Base-by-base conservation (phyloP, 1,284 basidiomycete species). In the Ganoderma multipileum region DNA sequence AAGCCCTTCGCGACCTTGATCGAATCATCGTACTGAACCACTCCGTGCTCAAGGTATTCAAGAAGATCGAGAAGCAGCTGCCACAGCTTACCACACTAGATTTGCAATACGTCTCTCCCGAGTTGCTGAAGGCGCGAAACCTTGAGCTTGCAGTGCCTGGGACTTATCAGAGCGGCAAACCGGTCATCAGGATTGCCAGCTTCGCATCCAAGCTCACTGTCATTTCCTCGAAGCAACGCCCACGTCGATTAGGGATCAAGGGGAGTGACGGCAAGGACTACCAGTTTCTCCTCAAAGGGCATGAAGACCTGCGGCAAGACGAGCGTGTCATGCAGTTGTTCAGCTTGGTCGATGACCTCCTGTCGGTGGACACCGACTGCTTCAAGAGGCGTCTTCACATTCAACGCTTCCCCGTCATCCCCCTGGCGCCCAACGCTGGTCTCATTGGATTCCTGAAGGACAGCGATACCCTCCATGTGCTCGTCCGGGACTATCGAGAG, bases 241-340 rank as follows among this genome's bases (percentile, higher is more conserved):
- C 98, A 1, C 90, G 98, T 67, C 91, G 96, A 47, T 84, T 99
- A 55, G 94, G 91, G 50, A 85, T 99, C 73, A 93, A 91, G 76
- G 98, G 98, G 14, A 94, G 91, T 71, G 97, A 99, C 80, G 97
- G 96, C 20, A 89, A 91, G 75, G 96, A 98, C 75, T 98, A 99
- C 78, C 92, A 96, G 77, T 99, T 97, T 79, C 76, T 90, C 62
- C 86, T 99, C 70, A 99, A 99, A 86, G 97, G 96, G 88, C 75
- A 76, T 81, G 98, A 99, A 82, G 98, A 99, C 83, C 85, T 99
- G 72, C 95, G 98, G 64, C 98, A 99, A 82, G 98, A 99, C 80
- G 98, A 99, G 79, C 90, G 98, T 71, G 98, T 99, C 69, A 99
- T 99, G 98, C 98, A 99, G 80, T 87, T 99, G 14, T 99, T 99